Base-by-base conservation (phyloP, 208 protist genomes). In the Trypanosoma lewisi region DNA sequence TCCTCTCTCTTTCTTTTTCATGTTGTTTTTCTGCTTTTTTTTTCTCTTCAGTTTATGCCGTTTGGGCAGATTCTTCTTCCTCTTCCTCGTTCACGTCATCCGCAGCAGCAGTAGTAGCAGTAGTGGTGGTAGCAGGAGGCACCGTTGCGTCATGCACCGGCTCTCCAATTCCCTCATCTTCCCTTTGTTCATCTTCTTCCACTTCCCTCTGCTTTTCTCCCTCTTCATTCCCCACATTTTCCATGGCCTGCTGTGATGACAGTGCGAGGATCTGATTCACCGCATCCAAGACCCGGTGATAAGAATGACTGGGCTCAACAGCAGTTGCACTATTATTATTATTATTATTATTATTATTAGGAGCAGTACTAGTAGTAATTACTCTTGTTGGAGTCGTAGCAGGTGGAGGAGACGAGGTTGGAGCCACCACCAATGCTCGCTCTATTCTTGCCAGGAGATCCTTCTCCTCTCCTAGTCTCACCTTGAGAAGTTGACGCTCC, bases 381-480 rank as follows among this genome's bases (percentile, higher is more conserved):
- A 34, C 44, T 53, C 8, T 14, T 25, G 44, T n/a, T 59, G 61
- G n/a, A 21, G 42, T 41, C 30, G 50, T 25, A 37, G 44, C 6
- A 34, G 44, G 19, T 21, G 49, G 33, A 28, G 55, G 52, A 6
- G 11, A 39, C 2, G 52, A 19, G 34, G 17, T 21, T 8, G 49
- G 5, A 6, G 42, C n/a, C 28, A 71, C 63, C 12, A 76, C 63
- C 30, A 61, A 8, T 1, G 31, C 19, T 7, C 79, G 71, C 67
- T 91, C 85, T 34, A 91, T 59, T 9, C 72, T 69, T 1, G 60
- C 61, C 42, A 81, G 63, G 49, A 91, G 63, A n/a, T 77, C 75
- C 16, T 63, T 70, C 30, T 80, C 78, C 7, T 79, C 58, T 23
- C 58, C 68, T 27, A 78, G 64, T 27, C 78, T 64, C 45, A 73